These are phyloP conservation scores for Debaryomyces sp. DNA, from an alignment of 1,139 yeast species.

Conservation along the genomic window DNA sequence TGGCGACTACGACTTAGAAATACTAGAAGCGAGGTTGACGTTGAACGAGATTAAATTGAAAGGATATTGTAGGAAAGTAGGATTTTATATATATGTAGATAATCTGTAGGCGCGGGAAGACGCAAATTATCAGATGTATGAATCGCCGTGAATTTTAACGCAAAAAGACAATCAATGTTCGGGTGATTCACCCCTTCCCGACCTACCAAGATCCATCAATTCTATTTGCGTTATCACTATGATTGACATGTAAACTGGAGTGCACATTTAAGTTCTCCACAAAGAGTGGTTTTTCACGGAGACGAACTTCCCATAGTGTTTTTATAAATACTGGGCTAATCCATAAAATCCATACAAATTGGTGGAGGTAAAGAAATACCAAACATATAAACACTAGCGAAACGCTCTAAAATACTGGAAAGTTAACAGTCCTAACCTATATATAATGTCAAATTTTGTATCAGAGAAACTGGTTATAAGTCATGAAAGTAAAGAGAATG, in stretches of 20 bases:
- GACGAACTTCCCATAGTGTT: not conserved
- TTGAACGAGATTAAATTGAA: not conserved
- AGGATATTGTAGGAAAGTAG: not conserved
- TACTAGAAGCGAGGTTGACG: not conserved
- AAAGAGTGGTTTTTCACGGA: not conserved
- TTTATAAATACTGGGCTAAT: not conserved
- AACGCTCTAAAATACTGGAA: too few relatives aligned
- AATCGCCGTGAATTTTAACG: not conserved
- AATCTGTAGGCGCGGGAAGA: not conserved
- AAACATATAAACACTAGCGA: too few relatives aligned
- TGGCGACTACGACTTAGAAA: not conserved
- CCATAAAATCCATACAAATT: not conserved
- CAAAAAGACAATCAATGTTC: not conserved
- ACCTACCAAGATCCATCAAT: not conserved
- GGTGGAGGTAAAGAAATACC: too few relatives aligned
- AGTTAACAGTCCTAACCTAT: too few relatives aligned
- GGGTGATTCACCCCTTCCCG: not conserved
- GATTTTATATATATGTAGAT: not conserved
- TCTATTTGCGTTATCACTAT: not conserved
- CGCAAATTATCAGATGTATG: not conserved
- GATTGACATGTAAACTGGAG: not conserved
- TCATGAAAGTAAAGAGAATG: too few relatives aligned
- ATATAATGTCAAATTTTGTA: too few relatives aligned
- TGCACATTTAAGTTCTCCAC: not conserved
- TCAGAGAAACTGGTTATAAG: too few relatives aligned